phyloP scores from a whole-genome alignment of 176 grass and related monocot species.

The Hyparrhenia diplandra region DNA sequence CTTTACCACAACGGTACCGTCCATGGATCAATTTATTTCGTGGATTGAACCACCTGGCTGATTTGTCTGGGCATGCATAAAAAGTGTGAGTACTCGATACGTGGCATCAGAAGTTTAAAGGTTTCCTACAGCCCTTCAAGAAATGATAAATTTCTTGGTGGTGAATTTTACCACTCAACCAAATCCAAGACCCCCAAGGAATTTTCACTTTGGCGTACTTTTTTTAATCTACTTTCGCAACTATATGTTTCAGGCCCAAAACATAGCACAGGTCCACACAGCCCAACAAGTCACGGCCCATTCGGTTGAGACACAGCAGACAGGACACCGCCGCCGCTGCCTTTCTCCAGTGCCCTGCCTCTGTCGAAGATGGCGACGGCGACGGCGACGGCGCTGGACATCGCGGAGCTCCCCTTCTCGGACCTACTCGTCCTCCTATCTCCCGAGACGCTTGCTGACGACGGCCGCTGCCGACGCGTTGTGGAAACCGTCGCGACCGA shows the following conservation, averaged over 20 bases:
- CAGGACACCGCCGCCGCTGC: background rate
- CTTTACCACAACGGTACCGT: too few relatives aligned
- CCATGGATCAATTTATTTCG: too few relatives aligned
- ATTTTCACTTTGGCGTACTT: too few relatives aligned
- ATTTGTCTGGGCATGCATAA: too few relatives aligned
- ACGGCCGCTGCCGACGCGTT: background rate
- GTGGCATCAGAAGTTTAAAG: too few relatives aligned
- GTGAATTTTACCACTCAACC: too few relatives aligned
- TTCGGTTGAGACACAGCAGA: background rate
- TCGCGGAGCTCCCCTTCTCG: slow-evolving; percentile 52
- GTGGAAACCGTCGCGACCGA: slow-evolving; percentile 32
- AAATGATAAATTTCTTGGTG: too few relatives aligned
- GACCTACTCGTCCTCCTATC: slow-evolving; percentile 54
- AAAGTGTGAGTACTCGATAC: too few relatives aligned
- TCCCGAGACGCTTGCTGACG: background rate
- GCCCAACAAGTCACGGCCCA: background rate
- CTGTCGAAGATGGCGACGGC: background rate
- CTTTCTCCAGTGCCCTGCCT: background rate
- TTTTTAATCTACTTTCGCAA: too few relatives aligned
- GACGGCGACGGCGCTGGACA: slow-evolving; percentile 30
- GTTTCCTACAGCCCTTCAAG: too few relatives aligned
- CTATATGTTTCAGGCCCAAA: background rate
- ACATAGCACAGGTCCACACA: background rate
- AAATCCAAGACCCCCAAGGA: too few relatives aligned
- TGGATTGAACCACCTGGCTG: too few relatives aligned